phyloP scores from a whole-genome alignment of 1,284 basidiomycete species.

The Trichosporon asahii region DNA sequence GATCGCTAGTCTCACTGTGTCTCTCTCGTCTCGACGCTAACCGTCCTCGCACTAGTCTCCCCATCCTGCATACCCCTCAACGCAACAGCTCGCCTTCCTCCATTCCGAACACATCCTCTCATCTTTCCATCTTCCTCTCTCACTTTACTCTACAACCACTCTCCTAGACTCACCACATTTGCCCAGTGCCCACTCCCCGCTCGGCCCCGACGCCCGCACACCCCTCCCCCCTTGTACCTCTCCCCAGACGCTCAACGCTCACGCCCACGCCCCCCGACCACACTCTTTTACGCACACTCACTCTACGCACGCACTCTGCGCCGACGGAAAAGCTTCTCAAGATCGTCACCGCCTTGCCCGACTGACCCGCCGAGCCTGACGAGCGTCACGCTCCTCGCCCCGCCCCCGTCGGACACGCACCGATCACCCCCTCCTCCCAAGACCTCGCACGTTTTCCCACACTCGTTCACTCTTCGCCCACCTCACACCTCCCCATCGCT shows the following conservation, averaged over 20 bases:
- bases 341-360: background rate
- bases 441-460: background rate
- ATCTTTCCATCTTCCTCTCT: background rate
- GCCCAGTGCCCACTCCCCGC: background rate
- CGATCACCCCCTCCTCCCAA: background rate
- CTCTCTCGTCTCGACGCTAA: background rate
- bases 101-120: background rate
- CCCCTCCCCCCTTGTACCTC: background rate
- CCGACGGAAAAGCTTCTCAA: background rate
- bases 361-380: background rate
- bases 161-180: background rate
- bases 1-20: no score
- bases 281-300: background rate
- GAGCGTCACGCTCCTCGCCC: background rate
- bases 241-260: background rate
- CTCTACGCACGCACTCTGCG: background rate
- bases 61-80: background rate
- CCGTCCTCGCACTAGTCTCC: background rate
- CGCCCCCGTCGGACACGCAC: background rate
- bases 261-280: background rate
- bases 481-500: background rate
- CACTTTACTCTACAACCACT: background rate
- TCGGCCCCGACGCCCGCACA: background rate
- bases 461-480: slow-evolving; percentile 3
- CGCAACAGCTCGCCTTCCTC: no score